phyloP scores from a whole-genome alignment of 768 basidiomycete species.

The Xerocomellus dryophilus region DNA sequence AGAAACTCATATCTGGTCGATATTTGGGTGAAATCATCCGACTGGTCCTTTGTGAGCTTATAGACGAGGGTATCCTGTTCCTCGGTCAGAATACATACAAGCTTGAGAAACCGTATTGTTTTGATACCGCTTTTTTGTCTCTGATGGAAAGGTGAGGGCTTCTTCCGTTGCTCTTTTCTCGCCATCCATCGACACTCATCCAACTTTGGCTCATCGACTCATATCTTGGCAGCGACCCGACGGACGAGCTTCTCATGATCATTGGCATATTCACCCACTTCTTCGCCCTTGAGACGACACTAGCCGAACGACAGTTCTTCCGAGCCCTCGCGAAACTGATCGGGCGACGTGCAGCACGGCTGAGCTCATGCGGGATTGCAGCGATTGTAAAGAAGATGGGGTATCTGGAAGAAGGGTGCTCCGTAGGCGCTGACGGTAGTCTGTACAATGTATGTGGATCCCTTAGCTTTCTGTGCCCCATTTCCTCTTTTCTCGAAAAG shows the following conservation, averaged over 20 bases:
- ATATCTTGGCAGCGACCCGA: constrained; percentile 67
- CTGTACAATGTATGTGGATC: constrained; percentile 75
- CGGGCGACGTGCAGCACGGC: constrained; percentile 82
- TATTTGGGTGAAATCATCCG: constrained; percentile 96
- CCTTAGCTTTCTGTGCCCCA: background rate
- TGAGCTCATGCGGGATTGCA: constrained; percentile 95
- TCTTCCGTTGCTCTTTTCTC: background rate
- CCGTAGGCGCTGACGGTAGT: constrained; percentile 91
- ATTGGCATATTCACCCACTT: constrained; percentile 98
- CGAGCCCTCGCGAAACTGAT: constrained; percentile 87
- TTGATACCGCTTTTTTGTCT: constrained; percentile 96
- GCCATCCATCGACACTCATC: background rate
- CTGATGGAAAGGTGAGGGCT: constrained; percentile 84
- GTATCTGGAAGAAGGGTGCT: constrained; percentile 86
- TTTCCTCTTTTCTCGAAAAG: background rate
- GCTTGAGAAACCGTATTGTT: constrained; percentile 86
- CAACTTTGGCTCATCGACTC: background rate
- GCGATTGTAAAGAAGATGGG: constrained; percentile 95
- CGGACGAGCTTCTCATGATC: constrained; percentile 94
- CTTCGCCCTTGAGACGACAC: constrained; percentile 93
- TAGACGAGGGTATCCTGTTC: constrained; percentile 96
- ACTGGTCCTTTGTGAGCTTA: constrained; percentile 91
- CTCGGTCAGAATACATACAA: constrained; percentile 98
- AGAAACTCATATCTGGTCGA: constrained; percentile 95
- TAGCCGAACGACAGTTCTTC: constrained; percentile 97